Evolutionary conservation across 495 filamentous ascomycete species (phyloP), one percentile per base, ranked within the genome.

Genomic region (Hyaloscypha bicolor): DNA sequence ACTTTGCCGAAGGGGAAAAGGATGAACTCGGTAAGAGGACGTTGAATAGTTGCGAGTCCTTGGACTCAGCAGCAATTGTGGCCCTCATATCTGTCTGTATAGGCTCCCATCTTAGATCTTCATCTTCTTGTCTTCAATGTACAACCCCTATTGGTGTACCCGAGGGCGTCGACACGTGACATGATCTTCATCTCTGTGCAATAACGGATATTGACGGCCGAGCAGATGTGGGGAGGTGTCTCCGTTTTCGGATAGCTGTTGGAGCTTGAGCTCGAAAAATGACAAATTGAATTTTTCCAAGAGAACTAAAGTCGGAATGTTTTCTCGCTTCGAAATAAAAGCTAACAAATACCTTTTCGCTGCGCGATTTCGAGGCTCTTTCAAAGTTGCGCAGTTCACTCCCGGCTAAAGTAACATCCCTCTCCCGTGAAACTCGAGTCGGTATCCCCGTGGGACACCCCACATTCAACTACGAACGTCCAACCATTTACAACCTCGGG

Each of bases 241-340:
- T 65, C 63, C 63, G 63, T 32, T 59, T 0, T 59, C 63, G 63
- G 63, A 59, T 60, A 65, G 63, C 53, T 59, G 21, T 45, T 48
- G n/a, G n/a, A 58, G 63, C 63, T 57, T 55, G 51, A 48, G 42
- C 42, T 48, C 42, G 11, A 35, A 59, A 32, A 59, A 33, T 59
- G 30, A 31, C 35, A 59, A 59, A 37, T 12, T 37, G 35, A 48
- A 48, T 11, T 48, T 48, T 48, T 48, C 42, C 42, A 48, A 12
- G 16, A 48, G 42, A 48, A 0, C 42, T 14, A 48, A 12, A 16
- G 42, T 48, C 16, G 16, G 11, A 48, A 48, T 4, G 42, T 14
- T 48, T 48, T 48, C 42, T 48, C 9, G 42, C 42, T 48, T 48
- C 35, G 8, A 37, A 48, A 19, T 48, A 48, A 48, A 14, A 48